Conservation (phyloP, 257 asterid genomes). For the Lithospermum erythrorhizon region DNA sequence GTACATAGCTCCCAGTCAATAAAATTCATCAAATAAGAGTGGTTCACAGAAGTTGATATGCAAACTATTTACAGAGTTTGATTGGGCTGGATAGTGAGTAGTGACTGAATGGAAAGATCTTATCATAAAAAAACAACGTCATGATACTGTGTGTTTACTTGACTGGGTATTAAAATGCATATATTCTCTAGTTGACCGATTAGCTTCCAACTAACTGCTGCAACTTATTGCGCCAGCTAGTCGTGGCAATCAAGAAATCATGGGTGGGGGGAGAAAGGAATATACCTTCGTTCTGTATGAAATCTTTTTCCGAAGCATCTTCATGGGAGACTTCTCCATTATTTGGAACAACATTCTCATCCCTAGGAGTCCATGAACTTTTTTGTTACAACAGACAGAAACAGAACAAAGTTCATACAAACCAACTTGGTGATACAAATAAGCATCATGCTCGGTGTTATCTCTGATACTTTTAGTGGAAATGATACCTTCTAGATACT, state of each 20-base stretch:
- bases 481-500: background rate
- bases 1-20: too few species aligned
- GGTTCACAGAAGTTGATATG: too few species aligned
- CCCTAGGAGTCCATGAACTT: conserved; percentile 7
- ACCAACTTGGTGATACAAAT: background rate
- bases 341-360: conserved; percentile 8
- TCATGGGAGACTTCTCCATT: conserved; percentile 4
- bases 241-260: background rate
- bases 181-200: too few species aligned
- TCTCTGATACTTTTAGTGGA: background rate
- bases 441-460: background rate
- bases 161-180: too few species aligned
- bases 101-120: too few species aligned
- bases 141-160: too few species aligned
- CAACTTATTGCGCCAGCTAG: background rate
- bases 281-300: background rate
- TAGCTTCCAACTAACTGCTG: background rate
- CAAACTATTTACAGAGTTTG: too few species aligned
- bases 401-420: background rate
- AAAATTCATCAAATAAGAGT: too few species aligned
- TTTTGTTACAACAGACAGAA: background rate
- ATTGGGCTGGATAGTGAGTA: too few species aligned
- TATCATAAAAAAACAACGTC: too few species aligned
- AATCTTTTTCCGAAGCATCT: conserved; percentile 2
- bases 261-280: background rate